Percentiles rank a stretch among this genome's conserved stretches.
Conservation (phyloP, 305 asterid species). For the Nicotiana rustica region DNA sequence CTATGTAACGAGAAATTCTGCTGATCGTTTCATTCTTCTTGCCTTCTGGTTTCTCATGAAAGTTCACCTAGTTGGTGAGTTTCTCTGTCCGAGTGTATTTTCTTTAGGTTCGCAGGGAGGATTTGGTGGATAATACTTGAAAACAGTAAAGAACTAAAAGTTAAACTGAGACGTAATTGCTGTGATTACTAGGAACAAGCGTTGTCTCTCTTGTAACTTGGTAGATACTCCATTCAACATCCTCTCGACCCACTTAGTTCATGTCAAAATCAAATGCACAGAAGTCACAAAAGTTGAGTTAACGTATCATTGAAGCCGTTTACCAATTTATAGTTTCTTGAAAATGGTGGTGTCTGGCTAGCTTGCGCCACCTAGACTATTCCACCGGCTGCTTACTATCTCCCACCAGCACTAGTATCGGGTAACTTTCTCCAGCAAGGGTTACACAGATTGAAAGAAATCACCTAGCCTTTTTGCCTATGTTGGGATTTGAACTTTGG, state of each 20-base stretch:
- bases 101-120: neutral
- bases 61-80: constrained; percentile 21
- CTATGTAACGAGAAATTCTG: constrained; percentile 6
- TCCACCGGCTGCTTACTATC: neutral
- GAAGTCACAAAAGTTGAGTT: neutral
- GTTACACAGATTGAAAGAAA: neutral
- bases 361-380: neutral
- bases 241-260: constrained; percentile 32
- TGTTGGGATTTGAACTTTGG: neutral
- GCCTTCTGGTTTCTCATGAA: neutral
- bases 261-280: constrained; percentile 10
- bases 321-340: neutral
- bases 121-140: neutral
- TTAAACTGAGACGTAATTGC: neutral
- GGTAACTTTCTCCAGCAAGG: neutral
- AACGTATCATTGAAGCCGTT: neutral
- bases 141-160: neutral
- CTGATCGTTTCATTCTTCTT: neutral
- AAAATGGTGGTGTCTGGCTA: neutral
- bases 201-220: neutral
- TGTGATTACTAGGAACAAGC: constrained; percentile 8
- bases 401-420: neutral
- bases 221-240: constrained; percentile 3
- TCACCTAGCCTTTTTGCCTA: neutral
- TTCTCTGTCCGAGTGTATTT: neutral